Percentiles rank a stretch among this genome's conserved stretches.
phyloP scores from a whole-genome alignment of 2,329 filamentous ascomycete species.

The Colletotrichum sp. region DNA sequence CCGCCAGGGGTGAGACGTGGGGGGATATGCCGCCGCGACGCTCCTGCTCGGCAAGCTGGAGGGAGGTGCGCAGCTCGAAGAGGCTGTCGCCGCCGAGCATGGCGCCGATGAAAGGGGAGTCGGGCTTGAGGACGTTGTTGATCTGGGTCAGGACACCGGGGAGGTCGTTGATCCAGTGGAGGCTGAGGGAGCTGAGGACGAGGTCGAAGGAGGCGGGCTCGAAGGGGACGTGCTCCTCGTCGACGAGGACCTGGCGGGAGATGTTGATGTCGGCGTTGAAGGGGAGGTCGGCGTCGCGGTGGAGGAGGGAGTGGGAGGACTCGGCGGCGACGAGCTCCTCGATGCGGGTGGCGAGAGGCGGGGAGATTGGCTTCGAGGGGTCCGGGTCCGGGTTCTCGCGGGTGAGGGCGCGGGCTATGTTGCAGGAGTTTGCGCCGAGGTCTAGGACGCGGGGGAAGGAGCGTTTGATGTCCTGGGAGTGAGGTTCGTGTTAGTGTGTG shows the following conservation, averaged over 20 bases:
- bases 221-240: slow-evolving; percentile 82
- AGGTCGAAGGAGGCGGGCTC: slow-evolving; percentile 82
- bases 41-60: slow-evolving; percentile 92
- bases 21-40: slow-evolving; percentile 89
- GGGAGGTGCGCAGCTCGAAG: slow-evolving; percentile 89
- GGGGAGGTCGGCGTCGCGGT: slow-evolving; percentile 76
- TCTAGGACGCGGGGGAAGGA: slow-evolving; percentile 85
- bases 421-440: slow-evolving; percentile 94
- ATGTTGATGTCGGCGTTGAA: slow-evolving; percentile 80
- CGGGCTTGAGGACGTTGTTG: slow-evolving; percentile 86
- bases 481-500: not conserved
- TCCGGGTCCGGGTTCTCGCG: slow-evolving; percentile 70
- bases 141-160: slow-evolving; percentile 85
- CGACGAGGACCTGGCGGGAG: slow-evolving; percentile 74
- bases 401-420: slow-evolving; percentile 84
- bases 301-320: slow-evolving; percentile 76
- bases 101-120: slow-evolving; percentile 89
- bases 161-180: slow-evolving; percentile 98
- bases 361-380: slow-evolving; percentile 58
- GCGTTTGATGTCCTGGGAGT: slow-evolving; percentile 85
- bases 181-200: slow-evolving; percentile 83
- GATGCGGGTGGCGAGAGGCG: slow-evolving; percentile 75
- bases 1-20: slow-evolving; percentile 88
- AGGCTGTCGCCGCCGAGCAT: slow-evolving; percentile 97
- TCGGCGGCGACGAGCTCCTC: slow-evolving; percentile 81